Conservation (phyloP, 305 asterid genomes). For the Fraxinus angustifolia region DNA sequence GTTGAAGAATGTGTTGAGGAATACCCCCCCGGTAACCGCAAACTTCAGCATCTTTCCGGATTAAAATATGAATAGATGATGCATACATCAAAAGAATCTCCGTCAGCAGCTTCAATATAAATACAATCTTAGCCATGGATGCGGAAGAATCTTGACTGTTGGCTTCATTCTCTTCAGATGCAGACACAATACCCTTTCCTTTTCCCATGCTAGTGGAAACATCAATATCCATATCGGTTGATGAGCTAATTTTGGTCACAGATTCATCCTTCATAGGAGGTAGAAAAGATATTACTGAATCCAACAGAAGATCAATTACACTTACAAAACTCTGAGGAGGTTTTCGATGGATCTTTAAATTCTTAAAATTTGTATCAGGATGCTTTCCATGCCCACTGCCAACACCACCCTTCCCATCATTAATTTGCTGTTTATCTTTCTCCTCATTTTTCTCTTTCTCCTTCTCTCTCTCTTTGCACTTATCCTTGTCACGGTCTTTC, state of each 20-base stretch:
- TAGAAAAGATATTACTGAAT: conserved; percentile 57
- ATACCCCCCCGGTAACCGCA: conserved; percentile 46
- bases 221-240: conserved; percentile 85
- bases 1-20: conserved; percentile 67
- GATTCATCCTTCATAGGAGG: conserved; percentile 69
- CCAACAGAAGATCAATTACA: conserved; percentile 78
- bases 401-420: conserved; percentile 53
- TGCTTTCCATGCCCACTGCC: conserved; percentile 67
- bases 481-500: conserved; percentile 94
- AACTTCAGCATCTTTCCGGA: conserved; percentile 80
- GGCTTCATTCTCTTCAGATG: conserved; percentile 51
- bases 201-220: conserved; percentile 64
- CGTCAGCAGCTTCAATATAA: conserved; percentile 74
- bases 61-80: conserved; percentile 72
- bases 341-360: conserved; percentile 63
- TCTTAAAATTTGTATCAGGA: conserved; percentile 59
- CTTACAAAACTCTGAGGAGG: conserved; percentile 79
- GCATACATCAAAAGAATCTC: conserved; percentile 83
- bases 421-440: conserved; percentile 57
- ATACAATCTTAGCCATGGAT: conserved; percentile 79
- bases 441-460: conserved; percentile 82
- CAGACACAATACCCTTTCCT: conserved; percentile 69
- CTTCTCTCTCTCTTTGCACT: conserved; percentile 68
- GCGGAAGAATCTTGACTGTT: conserved; percentile 65
- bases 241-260: conserved; percentile 39